A percentile compares a stretch with the other conserved stretches of the same genome.
Conservation (phyloP, 1,284 basidiomycete genomes). For the Apiotrichum akiyoshidainum region DNA sequence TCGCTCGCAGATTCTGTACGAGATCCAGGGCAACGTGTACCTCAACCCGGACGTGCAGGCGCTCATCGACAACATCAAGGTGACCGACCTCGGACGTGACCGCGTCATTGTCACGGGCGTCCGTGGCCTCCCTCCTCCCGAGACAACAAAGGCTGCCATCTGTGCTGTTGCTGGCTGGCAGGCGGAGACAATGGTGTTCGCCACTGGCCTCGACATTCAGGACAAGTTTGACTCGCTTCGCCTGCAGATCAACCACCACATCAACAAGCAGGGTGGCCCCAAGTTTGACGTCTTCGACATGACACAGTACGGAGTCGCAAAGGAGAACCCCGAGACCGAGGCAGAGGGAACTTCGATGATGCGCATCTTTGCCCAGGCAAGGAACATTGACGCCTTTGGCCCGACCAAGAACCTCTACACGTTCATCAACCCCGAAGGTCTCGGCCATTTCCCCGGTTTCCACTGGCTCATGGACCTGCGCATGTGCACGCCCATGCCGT, state of each 20-base stretch:
- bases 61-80: constrained; percentile 22
- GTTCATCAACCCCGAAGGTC: constrained; percentile 19
- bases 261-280: constrained; percentile 2
- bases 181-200: constrained; percentile 24
- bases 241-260: constrained; percentile 19
- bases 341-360: constrained; percentile 26
- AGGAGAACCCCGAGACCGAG: constrained; percentile 21
- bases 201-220: constrained; percentile 24
- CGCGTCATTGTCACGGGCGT: constrained; percentile 27
- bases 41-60: constrained; percentile 34
- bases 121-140: constrained; percentile 25
- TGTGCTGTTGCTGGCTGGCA: constrained; percentile 29
- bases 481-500: constrained; percentile 11
- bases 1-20: constrained; percentile 21
- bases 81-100: constrained; percentile 20
- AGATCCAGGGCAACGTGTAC: constrained; percentile 29
- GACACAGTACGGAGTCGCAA: constrained; percentile 26
- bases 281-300: constrained; percentile 23
- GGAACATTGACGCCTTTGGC: constrained; percentile 18
- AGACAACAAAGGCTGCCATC: constrained; percentile 33
- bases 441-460: constrained; percentile 26
- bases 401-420: constrained; percentile 6
- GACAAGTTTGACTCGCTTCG: constrained; percentile 27
- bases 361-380: constrained; percentile 28
- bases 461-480: constrained; percentile 15